phyloP scores from a whole-genome alignment of 352 stramenopile genomes.

The Pythium oligandrum region DNA sequence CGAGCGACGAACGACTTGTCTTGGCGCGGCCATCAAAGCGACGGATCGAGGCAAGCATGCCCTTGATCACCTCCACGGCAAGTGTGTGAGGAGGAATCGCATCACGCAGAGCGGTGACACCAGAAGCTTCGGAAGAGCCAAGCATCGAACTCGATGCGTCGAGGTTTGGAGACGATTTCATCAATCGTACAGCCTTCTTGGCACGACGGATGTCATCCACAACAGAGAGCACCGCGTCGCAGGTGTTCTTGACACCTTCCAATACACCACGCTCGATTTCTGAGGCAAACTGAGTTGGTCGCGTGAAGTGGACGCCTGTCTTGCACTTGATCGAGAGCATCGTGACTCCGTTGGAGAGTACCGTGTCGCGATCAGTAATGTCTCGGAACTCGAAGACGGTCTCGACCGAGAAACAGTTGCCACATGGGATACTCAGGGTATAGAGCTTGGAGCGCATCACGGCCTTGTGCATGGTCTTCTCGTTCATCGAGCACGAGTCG shows the following conservation, averaged over 20 bases:
- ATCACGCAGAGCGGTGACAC: not conserved
- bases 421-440: slow-evolving; percentile 55
- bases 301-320: slow-evolving; percentile 25
- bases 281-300: slow-evolving; percentile 20
- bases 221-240: slow-evolving; percentile 19
- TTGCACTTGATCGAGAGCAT: slow-evolving; percentile 22
- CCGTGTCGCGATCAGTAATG: slow-evolving; percentile 11
- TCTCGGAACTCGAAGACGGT: slow-evolving; percentile 46
- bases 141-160: too few relatives aligned
- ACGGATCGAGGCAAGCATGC: slow-evolving; percentile 32
- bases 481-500: slow-evolving; percentile 38
- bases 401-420: slow-evolving; percentile 65
- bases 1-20: slow-evolving; percentile 19
- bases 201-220: slow-evolving; percentile 7
- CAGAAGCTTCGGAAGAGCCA: too few relatives aligned
- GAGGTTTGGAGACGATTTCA: too few relatives aligned
- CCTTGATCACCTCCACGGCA: slow-evolving; percentile 51
- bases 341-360: slow-evolving; percentile 11
- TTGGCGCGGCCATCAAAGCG: slow-evolving; percentile 23
- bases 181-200: too few relatives aligned
- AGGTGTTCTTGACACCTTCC: slow-evolving; percentile 24
- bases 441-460: slow-evolving; percentile 56
- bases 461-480: slow-evolving; percentile 29
- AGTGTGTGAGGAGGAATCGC: slow-evolving; percentile 28
- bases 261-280: slow-evolving; percentile 24